Evolutionary conservation across 768 basidiomycete genomes (phyloP).

Genomic region (Tulasnella sp.): DNA sequence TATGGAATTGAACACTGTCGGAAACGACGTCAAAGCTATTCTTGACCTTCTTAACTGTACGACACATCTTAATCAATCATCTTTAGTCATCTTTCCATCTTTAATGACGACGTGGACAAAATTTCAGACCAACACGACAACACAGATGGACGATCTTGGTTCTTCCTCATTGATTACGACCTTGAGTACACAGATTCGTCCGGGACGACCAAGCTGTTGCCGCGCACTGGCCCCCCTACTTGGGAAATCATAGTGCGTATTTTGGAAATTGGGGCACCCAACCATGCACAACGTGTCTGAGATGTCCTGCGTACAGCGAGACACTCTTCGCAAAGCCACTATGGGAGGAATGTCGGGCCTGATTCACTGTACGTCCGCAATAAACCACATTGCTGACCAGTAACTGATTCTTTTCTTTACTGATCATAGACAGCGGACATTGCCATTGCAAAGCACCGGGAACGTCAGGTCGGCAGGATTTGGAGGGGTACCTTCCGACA

Average conservation of each 20-base stretch:
- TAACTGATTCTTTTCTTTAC: too few species aligned
- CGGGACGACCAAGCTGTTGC: neutral
- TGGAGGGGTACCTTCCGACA: neutral
- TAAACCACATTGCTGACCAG: too few species aligned
- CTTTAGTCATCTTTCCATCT: too few species aligned
- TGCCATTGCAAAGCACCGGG: neutral
- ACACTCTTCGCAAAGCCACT: neutral
- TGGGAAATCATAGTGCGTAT: neutral
- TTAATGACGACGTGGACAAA: neutral
- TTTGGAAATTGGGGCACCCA: neutral
- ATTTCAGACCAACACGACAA: neutral
- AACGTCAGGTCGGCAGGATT: neutral
- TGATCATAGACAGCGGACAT: neutral
- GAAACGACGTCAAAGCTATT: neutral
- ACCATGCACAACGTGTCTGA: neutral
- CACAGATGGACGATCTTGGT: neutral
- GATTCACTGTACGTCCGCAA: neutral
- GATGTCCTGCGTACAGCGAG: too few species aligned
- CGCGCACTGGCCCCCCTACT: neutral
- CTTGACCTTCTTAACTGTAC: neutral
- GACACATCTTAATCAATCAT: neutral
- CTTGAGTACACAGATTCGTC: neutral
- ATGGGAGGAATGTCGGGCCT: neutral
- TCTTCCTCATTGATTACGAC: neutral
- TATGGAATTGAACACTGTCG: neutral